Evolutionary conservation across 177 flowering plant species (phyloP).

Genomic region (Tripterygium wilfordii): DNA sequence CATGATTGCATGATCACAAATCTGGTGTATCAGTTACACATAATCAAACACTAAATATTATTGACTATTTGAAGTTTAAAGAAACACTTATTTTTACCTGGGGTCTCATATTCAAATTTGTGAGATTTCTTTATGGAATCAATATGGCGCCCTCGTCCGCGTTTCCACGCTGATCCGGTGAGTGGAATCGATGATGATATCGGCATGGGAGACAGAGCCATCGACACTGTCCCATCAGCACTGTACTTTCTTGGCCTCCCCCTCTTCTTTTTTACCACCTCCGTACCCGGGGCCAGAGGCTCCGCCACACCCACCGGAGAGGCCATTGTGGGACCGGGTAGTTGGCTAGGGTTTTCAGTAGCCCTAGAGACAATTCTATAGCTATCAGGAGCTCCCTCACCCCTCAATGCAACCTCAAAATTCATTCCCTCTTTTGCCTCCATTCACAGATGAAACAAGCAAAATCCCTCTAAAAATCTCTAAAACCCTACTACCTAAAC

Average conservation of each 20-base stretch:
- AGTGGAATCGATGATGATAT: conserved; percentile 72
- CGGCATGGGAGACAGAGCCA: conserved; percentile 83
- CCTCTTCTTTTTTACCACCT: conserved; percentile 46
- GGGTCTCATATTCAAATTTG: conserved; percentile 37
- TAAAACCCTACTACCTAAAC: conserved; percentile 9
- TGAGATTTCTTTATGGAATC: conserved; percentile 49
- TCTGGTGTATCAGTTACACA: too few relatives aligned
- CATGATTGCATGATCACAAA: too few relatives aligned
- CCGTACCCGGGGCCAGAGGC: too few relatives aligned
- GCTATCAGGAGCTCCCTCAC: conserved; percentile 35
- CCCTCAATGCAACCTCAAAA: conserved; percentile 27
- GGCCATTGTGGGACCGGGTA: too few relatives aligned
- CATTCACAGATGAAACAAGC: conserved; percentile 25
- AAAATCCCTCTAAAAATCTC: conserved; percentile 8
- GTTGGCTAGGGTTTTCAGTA: conserved; percentile 27
- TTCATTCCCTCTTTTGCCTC: conserved; percentile 41
- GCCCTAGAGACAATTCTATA: conserved; percentile 26
- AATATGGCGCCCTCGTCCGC: conserved; percentile 57
- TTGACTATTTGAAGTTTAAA: too few relatives aligned
- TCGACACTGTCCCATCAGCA: conserved; percentile 43
- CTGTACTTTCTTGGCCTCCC: conserved; percentile 93
- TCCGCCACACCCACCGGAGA: conserved; percentile 7
- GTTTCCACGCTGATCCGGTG: conserved; percentile 50
- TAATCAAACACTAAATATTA: too few relatives aligned
- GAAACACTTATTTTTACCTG: too few relatives aligned